Conservation (phyloP, 148 eudicot genomes). For the Fagopyrum homotropicum region DNA sequence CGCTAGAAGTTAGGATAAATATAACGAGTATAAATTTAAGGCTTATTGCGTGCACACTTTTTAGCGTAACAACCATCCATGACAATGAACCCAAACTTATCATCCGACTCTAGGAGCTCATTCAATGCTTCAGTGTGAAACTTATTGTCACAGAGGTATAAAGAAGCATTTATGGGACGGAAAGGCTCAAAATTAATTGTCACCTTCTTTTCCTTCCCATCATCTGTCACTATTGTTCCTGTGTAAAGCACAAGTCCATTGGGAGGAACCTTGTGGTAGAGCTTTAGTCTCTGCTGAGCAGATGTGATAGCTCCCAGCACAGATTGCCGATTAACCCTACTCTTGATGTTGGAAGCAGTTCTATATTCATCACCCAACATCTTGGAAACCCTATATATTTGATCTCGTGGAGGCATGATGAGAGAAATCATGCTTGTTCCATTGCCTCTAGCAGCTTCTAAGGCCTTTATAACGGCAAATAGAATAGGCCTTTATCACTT, state of each 20-base stretch:
- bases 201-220: conserved; percentile 18
- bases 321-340: conserved; percentile 19
- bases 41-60: too few species aligned
- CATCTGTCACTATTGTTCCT: conserved; percentile 15
- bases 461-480: conserved; percentile 15
- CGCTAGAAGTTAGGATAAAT: too few species aligned
- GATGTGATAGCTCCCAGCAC: conserved; percentile 14
- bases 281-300: conserved; percentile 16
- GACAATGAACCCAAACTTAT: conserved; percentile 16
- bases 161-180: conserved; percentile 15
- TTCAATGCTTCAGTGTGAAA: conserved; percentile 17
- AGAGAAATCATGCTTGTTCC: conserved; percentile 19
- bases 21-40: too few species aligned
- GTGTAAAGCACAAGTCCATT: conserved; percentile 19
- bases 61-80: too few species aligned
- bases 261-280: conserved; percentile 16
- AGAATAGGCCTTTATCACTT: too few species aligned
- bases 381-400: conserved; percentile 13
- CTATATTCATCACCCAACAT: conserved; percentile 18
- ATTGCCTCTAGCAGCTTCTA: conserved; percentile 19
- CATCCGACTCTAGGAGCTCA: conserved; percentile 18
- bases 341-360: conserved; percentile 16
- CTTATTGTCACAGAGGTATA: conserved; percentile 18
- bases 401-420: conserved; percentile 18
- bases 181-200: conserved; percentile 17